Evolutionary conservation across 73 alveolate species (phyloP).

Genomic region (Diophrys appendiculata): DNA sequence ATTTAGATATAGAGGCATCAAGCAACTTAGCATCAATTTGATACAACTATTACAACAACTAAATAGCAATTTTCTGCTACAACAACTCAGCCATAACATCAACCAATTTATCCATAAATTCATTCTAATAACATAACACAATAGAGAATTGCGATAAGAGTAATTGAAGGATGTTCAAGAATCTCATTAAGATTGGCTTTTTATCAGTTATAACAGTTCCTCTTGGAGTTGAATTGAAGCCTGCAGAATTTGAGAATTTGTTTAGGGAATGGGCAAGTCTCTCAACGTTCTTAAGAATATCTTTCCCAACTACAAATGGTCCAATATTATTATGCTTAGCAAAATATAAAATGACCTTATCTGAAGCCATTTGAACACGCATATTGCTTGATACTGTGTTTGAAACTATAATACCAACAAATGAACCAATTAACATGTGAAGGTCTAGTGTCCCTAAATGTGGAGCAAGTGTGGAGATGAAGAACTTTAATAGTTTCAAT

Average conservation of each 20-base stretch:
- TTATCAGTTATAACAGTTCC: constrained; percentile 31
- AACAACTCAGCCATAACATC: constrained; percentile 33
- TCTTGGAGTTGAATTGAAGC: background rate
- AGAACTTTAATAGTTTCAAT: constrained; percentile 27
- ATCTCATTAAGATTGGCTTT: constrained; percentile 44
- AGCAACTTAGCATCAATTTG: constrained; percentile 32
- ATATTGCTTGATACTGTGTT: constrained; percentile 47
- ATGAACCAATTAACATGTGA: constrained; percentile 55
- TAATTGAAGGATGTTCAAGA: constrained; percentile 34
- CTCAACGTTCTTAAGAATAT: constrained; percentile 56
- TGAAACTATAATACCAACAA: constrained; percentile 51
- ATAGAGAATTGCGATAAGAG: constrained; percentile 42
- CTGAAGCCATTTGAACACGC: constrained; percentile 56
- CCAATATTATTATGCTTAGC: constrained; percentile 69
- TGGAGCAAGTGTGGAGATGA: constrained; percentile 48
- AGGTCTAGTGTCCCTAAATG: constrained; percentile 55
- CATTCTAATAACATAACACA: constrained; percentile 34
- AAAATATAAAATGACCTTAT: constrained; percentile 57
- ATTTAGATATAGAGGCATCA: constrained; percentile 19
- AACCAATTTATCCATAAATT: constrained; percentile 26
- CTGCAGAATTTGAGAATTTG: constrained; percentile 3
- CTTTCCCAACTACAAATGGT: constrained; percentile 62
- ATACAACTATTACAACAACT: constrained; percentile 8
- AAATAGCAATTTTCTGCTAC: background rate
- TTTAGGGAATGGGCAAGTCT: constrained; percentile 28